These are phyloP conservation scores for Fusarium sp. DNA, from an alignment of 2,329 filamentous ascomycete species.

Conservation along the genomic window DNA sequence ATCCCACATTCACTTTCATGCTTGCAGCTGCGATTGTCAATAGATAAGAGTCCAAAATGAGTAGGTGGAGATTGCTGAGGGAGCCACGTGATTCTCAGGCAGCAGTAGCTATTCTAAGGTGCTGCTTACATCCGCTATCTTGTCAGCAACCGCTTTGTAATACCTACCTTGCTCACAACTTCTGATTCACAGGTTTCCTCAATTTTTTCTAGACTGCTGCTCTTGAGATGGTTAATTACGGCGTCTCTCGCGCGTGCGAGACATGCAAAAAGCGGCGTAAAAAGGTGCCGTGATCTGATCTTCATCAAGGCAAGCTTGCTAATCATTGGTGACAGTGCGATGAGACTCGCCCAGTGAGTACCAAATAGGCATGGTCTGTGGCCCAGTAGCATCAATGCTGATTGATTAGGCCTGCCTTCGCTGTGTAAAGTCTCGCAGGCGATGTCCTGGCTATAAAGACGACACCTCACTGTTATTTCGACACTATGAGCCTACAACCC, in stretches of 20 bases:
- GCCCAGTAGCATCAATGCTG: neutral
- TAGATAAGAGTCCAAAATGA: neutral
- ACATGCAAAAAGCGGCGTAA: constrained; percentile 15
- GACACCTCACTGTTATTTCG: neutral
- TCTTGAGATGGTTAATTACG: constrained; percentile 2
- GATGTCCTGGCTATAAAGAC: constrained; percentile 10
- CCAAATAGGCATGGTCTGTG: neutral
- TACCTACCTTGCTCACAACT: neutral
- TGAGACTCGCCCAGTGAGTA: constrained; percentile 19
- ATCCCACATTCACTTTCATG: neutral
- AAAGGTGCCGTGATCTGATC: neutral
- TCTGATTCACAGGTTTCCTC: accelerated
- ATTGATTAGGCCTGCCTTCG: neutral
- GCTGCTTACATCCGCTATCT: neutral
- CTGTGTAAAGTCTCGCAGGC: neutral
- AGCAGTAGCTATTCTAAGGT: neutral
- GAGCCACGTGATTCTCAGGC: neutral
- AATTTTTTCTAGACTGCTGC: accelerated
- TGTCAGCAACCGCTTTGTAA: neutral
- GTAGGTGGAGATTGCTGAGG: neutral
- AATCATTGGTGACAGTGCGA: neutral
- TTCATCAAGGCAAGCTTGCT: neutral
- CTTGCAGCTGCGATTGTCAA: neutral
- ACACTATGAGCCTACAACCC: neutral
- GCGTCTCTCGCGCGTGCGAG: constrained; percentile 4